Conservation (phyloP, 345 rosid genomes). For the Hevea brasiliensis region DNA sequence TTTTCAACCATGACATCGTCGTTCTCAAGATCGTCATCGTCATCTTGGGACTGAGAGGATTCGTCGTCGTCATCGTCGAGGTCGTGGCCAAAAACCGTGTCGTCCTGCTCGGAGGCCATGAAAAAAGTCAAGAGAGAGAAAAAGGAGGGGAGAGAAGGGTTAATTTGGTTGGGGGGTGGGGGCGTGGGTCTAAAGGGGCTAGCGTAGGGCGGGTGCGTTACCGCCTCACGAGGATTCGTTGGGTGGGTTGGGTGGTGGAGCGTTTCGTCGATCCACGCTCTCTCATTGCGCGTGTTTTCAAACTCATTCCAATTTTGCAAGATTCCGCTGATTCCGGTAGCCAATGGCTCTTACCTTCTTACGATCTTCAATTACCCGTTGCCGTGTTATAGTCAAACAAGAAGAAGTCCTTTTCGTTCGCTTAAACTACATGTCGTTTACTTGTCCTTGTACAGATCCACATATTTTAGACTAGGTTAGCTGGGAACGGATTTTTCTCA, state of each 20-base stretch:
- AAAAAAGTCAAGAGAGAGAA: not conserved
- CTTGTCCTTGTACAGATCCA: too few species aligned
- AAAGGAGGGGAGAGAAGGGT: not conserved
- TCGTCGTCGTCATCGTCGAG: constrained; percentile 47
- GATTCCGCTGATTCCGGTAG: too few species aligned
- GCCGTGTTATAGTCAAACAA: too few species aligned
- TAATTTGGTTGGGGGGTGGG: not conserved
- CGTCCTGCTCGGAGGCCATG: constrained; percentile 69
- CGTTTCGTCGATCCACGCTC: constrained; percentile 7
- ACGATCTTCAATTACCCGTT: too few species aligned
- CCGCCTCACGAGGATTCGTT: constrained; percentile 19
- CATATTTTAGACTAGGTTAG: too few species aligned
- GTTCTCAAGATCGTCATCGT: constrained; percentile 55
- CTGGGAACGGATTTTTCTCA: too few species aligned
- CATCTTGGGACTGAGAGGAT: constrained; percentile 37
- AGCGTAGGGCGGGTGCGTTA: not conserved
- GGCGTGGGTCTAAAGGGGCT: not conserved
- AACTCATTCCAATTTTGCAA: too few species aligned
- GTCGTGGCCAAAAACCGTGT: constrained; percentile 51
- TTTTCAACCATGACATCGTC: constrained; percentile 40
- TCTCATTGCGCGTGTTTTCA: not conserved
- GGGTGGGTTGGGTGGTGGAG: constrained; percentile 5
- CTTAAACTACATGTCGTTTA: not conserved
- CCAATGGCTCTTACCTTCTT: too few species aligned
- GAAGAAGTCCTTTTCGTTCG: too few species aligned